Percentiles rank a stretch among this genome's conserved stretches.
Evolutionary conservation across 768 basidiomycete genomes (phyloP).

Genomic region (Agrocybe chaxingu): DNA sequence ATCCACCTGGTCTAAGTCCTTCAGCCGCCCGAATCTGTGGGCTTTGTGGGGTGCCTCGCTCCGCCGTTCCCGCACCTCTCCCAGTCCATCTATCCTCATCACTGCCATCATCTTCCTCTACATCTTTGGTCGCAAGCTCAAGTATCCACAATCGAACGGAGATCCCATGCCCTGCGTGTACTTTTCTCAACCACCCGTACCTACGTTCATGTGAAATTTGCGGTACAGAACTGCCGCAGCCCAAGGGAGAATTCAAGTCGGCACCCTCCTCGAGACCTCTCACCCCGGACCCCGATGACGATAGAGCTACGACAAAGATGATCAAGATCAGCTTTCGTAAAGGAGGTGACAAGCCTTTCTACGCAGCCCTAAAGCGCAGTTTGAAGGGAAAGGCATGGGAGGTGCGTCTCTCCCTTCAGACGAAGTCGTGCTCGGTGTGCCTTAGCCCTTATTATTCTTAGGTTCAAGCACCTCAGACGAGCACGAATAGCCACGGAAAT

Average conservation of each 20-base stretch:
- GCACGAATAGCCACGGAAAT: slow-evolving; percentile 15
- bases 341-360: slow-evolving; percentile 85
- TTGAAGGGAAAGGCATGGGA: slow-evolving; percentile 23
- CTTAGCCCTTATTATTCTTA: slow-evolving; percentile 7
- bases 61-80: slow-evolving; percentile 25
- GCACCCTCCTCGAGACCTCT: slow-evolving; percentile 64
- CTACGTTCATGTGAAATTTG: slow-evolving; percentile 84
- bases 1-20: slow-evolving; percentile 73
- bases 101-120: slow-evolving; percentile 36
- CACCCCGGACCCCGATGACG: slow-evolving; percentile 43
- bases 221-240: slow-evolving; percentile 56
- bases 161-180: slow-evolving; percentile 81
- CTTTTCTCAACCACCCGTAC: slow-evolving; percentile 85
- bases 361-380: slow-evolving; percentile 43
- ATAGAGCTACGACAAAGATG: slow-evolving; percentile 35
- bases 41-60: slow-evolving; percentile 79
- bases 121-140: slow-evolving; percentile 28
- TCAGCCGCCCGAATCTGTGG: slow-evolving; percentile 66
- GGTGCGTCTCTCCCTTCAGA: slow-evolving; percentile 12
- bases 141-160: slow-evolving; percentile 23
- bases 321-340: slow-evolving; percentile 89
- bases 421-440: background rate
- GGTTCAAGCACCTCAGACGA: slow-evolving; percentile 14
- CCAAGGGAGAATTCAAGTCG: slow-evolving; percentile 42
- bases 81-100: slow-evolving; percentile 32